A percentile compares a stretch with the other conserved stretches of the same genome.
Conservation (phyloP, 768 basidiomycete genomes). For the Gloeopeniophorella convolvens region DNA sequence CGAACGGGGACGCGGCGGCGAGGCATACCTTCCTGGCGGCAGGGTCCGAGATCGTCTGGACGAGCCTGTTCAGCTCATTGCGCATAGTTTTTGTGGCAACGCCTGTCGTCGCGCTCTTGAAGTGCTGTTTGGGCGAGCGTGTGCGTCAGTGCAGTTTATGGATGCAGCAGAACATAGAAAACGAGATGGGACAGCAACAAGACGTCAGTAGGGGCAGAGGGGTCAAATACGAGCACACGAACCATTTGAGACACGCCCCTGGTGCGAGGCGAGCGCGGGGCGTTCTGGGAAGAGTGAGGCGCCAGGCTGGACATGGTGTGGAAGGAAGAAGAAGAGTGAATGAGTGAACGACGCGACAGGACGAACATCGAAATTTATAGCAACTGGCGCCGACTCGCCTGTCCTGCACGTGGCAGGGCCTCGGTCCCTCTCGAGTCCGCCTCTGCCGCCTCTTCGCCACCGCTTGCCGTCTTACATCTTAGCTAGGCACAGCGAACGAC, state of each 20-base stretch:
- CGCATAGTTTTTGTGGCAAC: conserved; percentile 55
- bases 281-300: neutral
- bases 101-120: conserved; percentile 37
- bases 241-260: conserved; percentile 22
- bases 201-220: neutral
- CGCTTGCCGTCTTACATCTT: no score
- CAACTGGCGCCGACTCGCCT: neutral
- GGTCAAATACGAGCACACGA: neutral
- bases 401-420: conserved; percentile 3
- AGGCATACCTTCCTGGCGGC: conserved; percentile 47
- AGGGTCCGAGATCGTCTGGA: conserved; percentile 52
- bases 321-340: conserved; percentile 1
- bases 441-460: no score
- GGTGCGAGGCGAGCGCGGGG: conserved; percentile 15
- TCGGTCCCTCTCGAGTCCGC: no score
- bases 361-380: neutral
- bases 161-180: no score
- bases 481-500: no score
- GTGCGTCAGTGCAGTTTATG: no score
- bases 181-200: neutral
- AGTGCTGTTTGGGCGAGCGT: conserved; percentile 18
- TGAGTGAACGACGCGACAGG: no score
- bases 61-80: conserved; percentile 62
- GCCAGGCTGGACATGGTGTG: conserved; percentile 11
- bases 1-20: neutral